Percentiles rank a stretch among this genome's conserved stretches.
These are phyloP conservation scores for Pelargonium myrrhifolium DNA, from an alignment of 441 rosid species.

Conservation along the genomic window DNA sequence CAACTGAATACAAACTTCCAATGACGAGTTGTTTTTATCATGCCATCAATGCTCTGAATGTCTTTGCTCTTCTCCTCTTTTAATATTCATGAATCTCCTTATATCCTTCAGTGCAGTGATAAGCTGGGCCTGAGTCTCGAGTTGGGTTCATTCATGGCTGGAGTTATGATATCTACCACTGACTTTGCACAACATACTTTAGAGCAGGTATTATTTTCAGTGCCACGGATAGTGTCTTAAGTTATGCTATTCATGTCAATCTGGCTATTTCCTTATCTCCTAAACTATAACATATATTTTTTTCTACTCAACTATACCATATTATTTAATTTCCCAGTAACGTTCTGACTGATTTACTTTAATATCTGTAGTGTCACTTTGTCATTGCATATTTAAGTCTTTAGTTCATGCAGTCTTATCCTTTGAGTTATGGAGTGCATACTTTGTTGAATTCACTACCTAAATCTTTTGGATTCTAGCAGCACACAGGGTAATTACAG, in stretches of 20 bases:
- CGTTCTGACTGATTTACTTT: too few species aligned
- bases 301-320: too few species aligned
- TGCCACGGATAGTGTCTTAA: not conserved
- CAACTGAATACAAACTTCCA: not conserved
- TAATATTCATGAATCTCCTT: slow-evolving; percentile 23
- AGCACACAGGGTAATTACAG: not conserved
- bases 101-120: slow-evolving; percentile 87
- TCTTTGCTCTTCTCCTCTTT: not conserved
- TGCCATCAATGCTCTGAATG: not conserved
- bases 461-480: not conserved
- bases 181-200: slow-evolving; percentile 90
- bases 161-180: slow-evolving; percentile 95
- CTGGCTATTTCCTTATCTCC: too few species aligned
- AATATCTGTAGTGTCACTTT: too few species aligned
- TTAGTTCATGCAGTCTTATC: too few species aligned
- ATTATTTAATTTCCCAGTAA: too few species aligned
- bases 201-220: slow-evolving; percentile 64
- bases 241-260: not conserved
- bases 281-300: too few species aligned
- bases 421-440: too few species aligned
- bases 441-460: too few species aligned
- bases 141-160: slow-evolving; percentile 95
- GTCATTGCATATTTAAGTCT: too few species aligned
- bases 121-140: slow-evolving; percentile 98
- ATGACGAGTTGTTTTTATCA: not conserved